Evolutionary conservation across 2,329 filamentous ascomycete genomes (phyloP), one percentile per base, ranked within the genome.

Genomic region (Talaromyces sp.): DNA sequence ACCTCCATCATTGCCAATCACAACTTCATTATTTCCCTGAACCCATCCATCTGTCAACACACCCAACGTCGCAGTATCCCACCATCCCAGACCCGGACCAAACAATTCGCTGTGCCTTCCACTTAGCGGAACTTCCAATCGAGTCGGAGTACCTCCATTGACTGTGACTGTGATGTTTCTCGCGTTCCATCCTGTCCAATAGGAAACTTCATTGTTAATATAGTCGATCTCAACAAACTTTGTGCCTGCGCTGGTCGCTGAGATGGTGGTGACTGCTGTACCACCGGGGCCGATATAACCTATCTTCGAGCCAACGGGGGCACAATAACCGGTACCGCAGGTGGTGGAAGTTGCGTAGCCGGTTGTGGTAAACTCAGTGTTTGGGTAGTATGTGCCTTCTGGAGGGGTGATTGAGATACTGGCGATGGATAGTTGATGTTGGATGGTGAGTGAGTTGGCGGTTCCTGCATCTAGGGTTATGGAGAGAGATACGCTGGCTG

Each of bases 141-240:
- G 72, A 69, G 83, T 81, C 0, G 76, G 72, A 0, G 69, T 63
- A 0, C 72, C 74, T 1, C 75, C 78, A 29, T 85, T 85, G n/a
- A 85, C 77, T 0, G 76, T 70, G 15, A 86, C 72, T 0, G 83
- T 83, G 70, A 84, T 76, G 63, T 85, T 85, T 0, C 83, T 73
- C 0, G 82, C 80, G 68, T 85, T 86, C 0, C 79, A 76, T 0
- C 81, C 83, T 0, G 74, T 77, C 1, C 71, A 72, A 17, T 83
- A 77, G 0, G 79, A 77, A 11, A 84, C 75, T 8, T 85, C 83
- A 67, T 85, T 84, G 72, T 85, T 85, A 72, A 84, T 81, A 54
- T 80, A 85, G 69, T 84, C 81, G 13, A 85, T 71, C 0, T 80
- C 81, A 0, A 85, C 65, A 36, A 82, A 77, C 65, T 80, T 78